Conservation (phyloP, 2,329 filamentous ascomycete genomes). For the Diaporthe amygdali region DNA sequence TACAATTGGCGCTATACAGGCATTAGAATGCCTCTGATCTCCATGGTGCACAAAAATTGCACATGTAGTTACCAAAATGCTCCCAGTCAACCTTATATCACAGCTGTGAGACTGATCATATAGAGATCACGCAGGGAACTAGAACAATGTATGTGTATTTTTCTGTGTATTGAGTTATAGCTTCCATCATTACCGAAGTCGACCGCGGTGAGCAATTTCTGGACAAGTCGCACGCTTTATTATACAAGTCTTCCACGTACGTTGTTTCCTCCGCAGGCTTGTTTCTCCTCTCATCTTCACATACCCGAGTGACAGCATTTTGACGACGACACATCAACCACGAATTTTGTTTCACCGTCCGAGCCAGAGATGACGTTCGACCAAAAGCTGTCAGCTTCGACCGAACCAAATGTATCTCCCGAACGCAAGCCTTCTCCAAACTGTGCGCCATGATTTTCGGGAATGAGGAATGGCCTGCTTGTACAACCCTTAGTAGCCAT, state of each 20-base stretch:
- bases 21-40: not conserved
- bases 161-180: constrained; percentile 16
- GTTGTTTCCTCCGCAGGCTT: not conserved
- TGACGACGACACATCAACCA: not conserved
- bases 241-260: not conserved
- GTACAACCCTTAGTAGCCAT: not conserved
- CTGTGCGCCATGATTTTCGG: not conserved
- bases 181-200: not conserved
- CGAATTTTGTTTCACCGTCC: not conserved
- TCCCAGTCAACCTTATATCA: not conserved
- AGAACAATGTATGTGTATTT: constrained; percentile 25
- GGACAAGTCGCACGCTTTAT: not conserved
- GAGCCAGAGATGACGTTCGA: not conserved
- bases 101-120: not conserved
- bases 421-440: not conserved
- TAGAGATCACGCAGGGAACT: too few relatives aligned
- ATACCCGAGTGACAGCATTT: not conserved
- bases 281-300: not conserved
- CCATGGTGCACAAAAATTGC: too few relatives aligned
- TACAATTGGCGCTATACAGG: not conserved
- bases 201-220: not conserved
- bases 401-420: not conserved
- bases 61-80: not conserved
- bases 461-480: not conserved
- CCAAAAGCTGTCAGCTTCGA: not conserved